These are phyloP conservation scores for Babesia bigemina DNA, from an alignment of 169 alveolate genomes.

Conservation along the genomic window DNA sequence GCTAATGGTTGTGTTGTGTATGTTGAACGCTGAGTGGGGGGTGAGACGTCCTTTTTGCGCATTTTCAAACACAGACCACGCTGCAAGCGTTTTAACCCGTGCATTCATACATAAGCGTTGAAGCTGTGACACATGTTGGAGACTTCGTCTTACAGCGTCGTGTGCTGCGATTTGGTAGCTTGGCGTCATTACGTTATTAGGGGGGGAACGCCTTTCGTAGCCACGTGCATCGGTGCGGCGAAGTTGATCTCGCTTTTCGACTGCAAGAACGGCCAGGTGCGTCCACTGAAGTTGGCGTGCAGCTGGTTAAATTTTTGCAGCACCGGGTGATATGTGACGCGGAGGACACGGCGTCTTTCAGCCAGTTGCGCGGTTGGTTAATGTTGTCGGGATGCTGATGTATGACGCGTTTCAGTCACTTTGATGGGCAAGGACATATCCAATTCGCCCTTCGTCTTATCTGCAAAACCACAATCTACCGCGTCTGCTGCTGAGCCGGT, in stretches of 20 bases:
- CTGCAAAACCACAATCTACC: background rate
- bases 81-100: no score
- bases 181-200: background rate
- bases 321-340: slow-evolving; percentile 42
- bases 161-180: no score
- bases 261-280: slow-evolving; percentile 51
- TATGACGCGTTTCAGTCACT: slow-evolving; percentile 18
- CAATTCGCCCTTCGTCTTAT: slow-evolving; percentile 55
- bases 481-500: background rate
- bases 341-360: slow-evolving; percentile 15
- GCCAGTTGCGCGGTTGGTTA: slow-evolving; percentile 44
- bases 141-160: no score
- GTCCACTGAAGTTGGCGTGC: background rate
- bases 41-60: no score
- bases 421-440: slow-evolving; percentile 57
- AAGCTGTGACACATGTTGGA: no score
- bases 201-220: slow-evolving; percentile 29
- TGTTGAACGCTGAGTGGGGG: no score
- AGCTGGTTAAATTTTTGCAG: slow-evolving; percentile 6
- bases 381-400: background rate
- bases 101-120: no score
- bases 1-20: no score
- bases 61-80: no score
- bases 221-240: slow-evolving; percentile 39
- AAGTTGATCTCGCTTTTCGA: slow-evolving; percentile 25